These are phyloP conservation scores for Hura crepitans DNA, from an alignment of 441 rosid genomes.

Conservation along the genomic window DNA sequence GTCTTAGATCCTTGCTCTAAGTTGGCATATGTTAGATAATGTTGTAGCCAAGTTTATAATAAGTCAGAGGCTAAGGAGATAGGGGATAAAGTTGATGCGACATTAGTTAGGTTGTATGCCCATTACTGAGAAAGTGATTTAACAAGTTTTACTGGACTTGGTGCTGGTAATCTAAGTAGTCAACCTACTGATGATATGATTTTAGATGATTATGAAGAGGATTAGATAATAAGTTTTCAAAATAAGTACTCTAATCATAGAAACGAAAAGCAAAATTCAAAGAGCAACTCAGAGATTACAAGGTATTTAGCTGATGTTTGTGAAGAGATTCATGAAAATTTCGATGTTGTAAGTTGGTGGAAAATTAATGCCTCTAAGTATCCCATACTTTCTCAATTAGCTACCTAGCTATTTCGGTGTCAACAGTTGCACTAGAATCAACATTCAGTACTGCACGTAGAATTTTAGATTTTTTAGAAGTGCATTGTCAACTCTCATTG, in stretches of 20 bases:
- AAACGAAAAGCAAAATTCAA: not conserved
- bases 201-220: not conserved
- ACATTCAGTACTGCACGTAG: not conserved
- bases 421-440: not conserved
- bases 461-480: not conserved
- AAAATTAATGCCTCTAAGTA: not conserved
- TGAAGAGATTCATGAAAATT: no score
- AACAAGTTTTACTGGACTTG: no score
- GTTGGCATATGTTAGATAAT: no score
- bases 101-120: no score
- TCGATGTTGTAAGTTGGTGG: not conserved
- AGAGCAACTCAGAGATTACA: not conserved
- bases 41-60: no score
- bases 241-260: not conserved
- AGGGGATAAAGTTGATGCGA: no score
- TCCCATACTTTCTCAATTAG: not conserved
- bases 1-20: no score
- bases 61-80: no score
- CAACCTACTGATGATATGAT: not conserved
- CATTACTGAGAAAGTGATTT: no score
- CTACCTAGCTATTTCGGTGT: not conserved
- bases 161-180: not conserved
- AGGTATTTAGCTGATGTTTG: not conserved
- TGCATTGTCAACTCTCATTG: not conserved
- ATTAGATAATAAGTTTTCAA: not conserved